Evolutionary conservation across 2,329 filamentous ascomycete genomes (phyloP).

Genomic region (Colletotrichum musicola): DNA sequence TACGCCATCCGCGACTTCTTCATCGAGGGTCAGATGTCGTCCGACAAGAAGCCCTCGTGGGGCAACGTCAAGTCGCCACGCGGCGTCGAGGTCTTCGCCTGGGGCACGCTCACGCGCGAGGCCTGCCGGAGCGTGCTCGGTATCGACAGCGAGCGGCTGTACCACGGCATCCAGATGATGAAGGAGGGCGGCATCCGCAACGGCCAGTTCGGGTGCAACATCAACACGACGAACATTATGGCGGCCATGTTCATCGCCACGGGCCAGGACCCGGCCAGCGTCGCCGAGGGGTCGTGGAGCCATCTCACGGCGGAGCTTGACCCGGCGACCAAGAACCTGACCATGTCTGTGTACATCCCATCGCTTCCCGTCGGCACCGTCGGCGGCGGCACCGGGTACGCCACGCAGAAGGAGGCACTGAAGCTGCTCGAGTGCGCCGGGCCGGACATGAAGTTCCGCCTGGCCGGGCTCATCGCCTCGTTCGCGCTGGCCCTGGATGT

Average conservation of each 20-base stretch:
- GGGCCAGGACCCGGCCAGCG: constrained; percentile 19
- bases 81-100: constrained; percentile 22
- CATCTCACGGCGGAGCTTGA: constrained; percentile 21
- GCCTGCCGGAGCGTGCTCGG: constrained; percentile 7
- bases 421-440: constrained; percentile 11
- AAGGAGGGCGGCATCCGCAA: constrained; percentile 25
- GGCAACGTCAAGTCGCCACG: constrained; percentile 16
- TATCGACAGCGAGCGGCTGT: constrained; percentile 11
- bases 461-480: constrained; percentile 16
- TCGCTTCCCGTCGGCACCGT: constrained; percentile 13
- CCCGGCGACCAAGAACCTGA: constrained; percentile 5
- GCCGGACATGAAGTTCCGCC: not conserved
- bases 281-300: constrained; percentile 20
- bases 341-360: constrained; percentile 7
- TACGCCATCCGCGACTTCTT: constrained; percentile 18
- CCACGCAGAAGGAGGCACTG: constrained; percentile 20
- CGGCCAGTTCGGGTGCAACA: constrained; percentile 23
- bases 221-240: constrained; percentile 27
- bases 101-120: constrained; percentile 12
- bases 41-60: constrained; percentile 28
- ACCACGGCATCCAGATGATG: not conserved
- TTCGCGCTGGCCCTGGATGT: constrained; percentile 1
- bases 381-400: constrained; percentile 18
- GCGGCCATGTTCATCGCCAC: constrained; percentile 26
- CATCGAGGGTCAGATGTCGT: constrained; percentile 17